Percentiles rank a stretch among this genome's conserved stretches.
Conservation (phyloP, 495 filamentous ascomycete species). For the Mytilinidion resinicola region DNA sequence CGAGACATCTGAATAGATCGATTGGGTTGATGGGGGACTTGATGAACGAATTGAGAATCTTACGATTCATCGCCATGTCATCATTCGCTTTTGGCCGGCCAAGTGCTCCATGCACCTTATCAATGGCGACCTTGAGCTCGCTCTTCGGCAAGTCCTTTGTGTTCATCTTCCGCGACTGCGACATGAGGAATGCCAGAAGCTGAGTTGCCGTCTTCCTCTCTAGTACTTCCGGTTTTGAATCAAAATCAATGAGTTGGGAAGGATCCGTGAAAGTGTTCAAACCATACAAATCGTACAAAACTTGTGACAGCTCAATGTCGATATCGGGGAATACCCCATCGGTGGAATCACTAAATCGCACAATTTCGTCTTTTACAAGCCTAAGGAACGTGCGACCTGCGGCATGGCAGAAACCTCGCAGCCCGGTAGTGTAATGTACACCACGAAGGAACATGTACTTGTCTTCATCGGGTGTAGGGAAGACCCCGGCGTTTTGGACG, state of each 20-base stretch:
- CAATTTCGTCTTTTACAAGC: conserved; percentile 69
- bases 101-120: conserved; percentile 76
- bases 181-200: conserved; percentile 74
- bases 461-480: conserved; percentile 59
- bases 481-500: conserved; percentile 55
- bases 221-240: conserved; percentile 64
- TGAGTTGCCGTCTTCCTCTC: conserved; percentile 68
- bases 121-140: conserved; percentile 78
- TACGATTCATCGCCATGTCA: conserved; percentile 65
- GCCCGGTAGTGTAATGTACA: conserved; percentile 78
- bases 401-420: conserved; percentile 78
- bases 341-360: conserved; percentile 35
- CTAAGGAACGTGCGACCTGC: conserved; percentile 82
- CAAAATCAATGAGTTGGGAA: conserved; percentile 65
- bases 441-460: conserved; percentile 66
- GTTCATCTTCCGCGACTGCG: conserved; percentile 72
- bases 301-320: conserved; percentile 68
- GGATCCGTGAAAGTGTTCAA: conserved; percentile 68
- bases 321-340: conserved; percentile 29
- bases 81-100: conserved; percentile 59
- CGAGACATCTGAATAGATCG: conserved; percentile 68
- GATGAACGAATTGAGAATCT: conserved; percentile 67
- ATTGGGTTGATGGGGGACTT: conserved; percentile 76
- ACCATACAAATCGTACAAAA: conserved; percentile 83
- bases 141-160: conserved; percentile 89